A percentile compares a stretch with the other conserved stretches of the same genome.
These are phyloP conservation scores for Russula vinacea DNA, from an alignment of 768 basidiomycete genomes.

Conservation along the genomic window DNA sequence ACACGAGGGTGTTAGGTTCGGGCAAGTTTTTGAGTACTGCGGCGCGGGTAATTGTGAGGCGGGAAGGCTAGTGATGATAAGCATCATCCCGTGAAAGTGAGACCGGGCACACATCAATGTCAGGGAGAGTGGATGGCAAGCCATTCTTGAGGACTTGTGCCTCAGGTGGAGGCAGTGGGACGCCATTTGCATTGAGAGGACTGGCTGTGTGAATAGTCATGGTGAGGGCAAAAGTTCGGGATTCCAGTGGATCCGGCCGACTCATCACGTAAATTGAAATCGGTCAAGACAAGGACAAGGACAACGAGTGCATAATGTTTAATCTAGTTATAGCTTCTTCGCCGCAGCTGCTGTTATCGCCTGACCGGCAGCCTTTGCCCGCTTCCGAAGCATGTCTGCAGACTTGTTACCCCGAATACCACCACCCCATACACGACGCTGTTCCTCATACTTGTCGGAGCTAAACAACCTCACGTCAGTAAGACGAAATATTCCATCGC, in stretches of 20 bases:
- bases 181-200: constrained; percentile 22
- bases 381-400: constrained; percentile 87
- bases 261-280: not conserved
- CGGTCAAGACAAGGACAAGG: not conserved
- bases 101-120: constrained; percentile 26
- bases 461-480: constrained; percentile 37
- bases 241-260: constrained; percentile 10
- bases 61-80: constrained; percentile 47
- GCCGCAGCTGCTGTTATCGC: constrained; percentile 52
- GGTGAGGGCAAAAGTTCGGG: too few relatives aligned
- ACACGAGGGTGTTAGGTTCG: constrained; percentile 46
- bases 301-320: not conserved
- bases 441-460: constrained; percentile 73
- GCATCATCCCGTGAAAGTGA: not conserved
- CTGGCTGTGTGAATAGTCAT: constrained; percentile 14
- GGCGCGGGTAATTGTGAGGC: constrained; percentile 48
- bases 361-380: constrained; percentile 87
- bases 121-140: constrained; percentile 10
- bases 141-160: constrained; percentile 26
- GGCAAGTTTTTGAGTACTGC: constrained; percentile 52
- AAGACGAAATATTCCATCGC: not conserved
- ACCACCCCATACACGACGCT: constrained; percentile 33
- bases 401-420: constrained; percentile 51
- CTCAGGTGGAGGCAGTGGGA: constrained; percentile 16
- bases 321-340: constrained; percentile 48